phyloP scores from a whole-genome alignment of 768 basidiomycete species.

The Rhodotorula paludigena region DNA sequence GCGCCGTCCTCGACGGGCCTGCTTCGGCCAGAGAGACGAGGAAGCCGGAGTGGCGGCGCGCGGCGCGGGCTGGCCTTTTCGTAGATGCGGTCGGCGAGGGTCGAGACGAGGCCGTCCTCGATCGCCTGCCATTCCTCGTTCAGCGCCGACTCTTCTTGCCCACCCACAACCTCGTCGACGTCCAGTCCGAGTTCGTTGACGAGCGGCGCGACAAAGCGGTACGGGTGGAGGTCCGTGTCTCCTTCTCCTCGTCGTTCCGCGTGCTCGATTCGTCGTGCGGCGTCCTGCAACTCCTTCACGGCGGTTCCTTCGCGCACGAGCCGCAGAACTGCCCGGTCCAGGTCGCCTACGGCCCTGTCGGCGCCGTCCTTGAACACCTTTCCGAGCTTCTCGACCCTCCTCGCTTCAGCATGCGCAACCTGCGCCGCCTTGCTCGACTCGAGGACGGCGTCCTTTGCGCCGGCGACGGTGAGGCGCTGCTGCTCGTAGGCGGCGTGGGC shows the following conservation, averaged over 20 bases:
- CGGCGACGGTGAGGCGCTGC: background rate
- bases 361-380: slow-evolving; percentile 18
- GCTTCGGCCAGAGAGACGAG: background rate
- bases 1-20: background rate
- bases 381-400: slow-evolving; percentile 14
- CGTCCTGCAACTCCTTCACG: no score
- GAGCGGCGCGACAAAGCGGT: slow-evolving; percentile 21
- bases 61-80: background rate
- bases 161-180: slow-evolving; percentile 5
- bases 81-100: slow-evolving; percentile 4
- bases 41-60: background rate
- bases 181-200: slow-evolving; percentile 21
- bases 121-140: slow-evolving; percentile 16
- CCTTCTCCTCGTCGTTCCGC: background rate
- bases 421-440: slow-evolving; percentile 15
- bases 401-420: slow-evolving; percentile 23
- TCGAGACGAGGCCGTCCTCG: slow-evolving; percentile 13
- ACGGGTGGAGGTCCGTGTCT: background rate
- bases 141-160: background rate
- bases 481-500: background rate
- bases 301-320: background rate
- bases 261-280: background rate
- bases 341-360: slow-evolving; percentile 10
- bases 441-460: slow-evolving; percentile 11
- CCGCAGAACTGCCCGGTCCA: slow-evolving; percentile 15